Evolutionary conservation across 2,329 filamentous ascomycete genomes (phyloP).

Genomic region (Xylaria sp.): DNA sequence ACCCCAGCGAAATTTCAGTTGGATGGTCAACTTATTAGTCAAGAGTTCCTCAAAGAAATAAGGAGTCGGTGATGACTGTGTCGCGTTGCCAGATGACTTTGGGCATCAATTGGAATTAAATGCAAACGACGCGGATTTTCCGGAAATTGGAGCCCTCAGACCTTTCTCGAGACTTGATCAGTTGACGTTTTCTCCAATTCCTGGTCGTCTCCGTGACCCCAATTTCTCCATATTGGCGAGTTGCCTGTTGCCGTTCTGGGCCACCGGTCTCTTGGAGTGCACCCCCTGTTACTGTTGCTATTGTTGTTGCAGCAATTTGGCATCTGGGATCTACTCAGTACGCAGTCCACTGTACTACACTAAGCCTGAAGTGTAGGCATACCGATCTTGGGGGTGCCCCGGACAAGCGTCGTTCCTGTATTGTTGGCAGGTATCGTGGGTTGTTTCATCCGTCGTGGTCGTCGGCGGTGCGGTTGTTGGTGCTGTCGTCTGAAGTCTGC

Average conservation of each 20-base stretch:
- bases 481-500: conserved; percentile 17
- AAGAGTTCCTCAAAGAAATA: conserved; percentile 23
- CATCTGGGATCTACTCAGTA: background rate
- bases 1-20: conserved; percentile 31
- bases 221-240: conserved; percentile 31
- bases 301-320: background rate
- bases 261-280: conserved; percentile 32
- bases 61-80: conserved; percentile 33
- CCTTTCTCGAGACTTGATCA: conserved; percentile 36
- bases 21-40: conserved; percentile 36
- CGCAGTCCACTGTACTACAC: background rate
- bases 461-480: background rate
- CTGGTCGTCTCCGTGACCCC: conserved; percentile 30
- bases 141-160: conserved; percentile 39
- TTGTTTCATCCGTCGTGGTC: background rate
- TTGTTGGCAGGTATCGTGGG: conserved; percentile 1
- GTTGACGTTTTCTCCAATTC: conserved; percentile 38
- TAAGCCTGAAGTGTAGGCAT: conserved; percentile 12
- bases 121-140: conserved; percentile 38
- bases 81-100: conserved; percentile 25
- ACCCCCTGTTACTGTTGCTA: conserved; percentile 16
- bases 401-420: background rate
- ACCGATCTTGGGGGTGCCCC: conserved; percentile 4
- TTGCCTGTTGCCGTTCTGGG: conserved; percentile 41
- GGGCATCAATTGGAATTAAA: conserved; percentile 31